These are phyloP conservation scores for Spathaspora hagerdaliae DNA, from an alignment of 805 yeast species.

Conservation along the genomic window DNA sequence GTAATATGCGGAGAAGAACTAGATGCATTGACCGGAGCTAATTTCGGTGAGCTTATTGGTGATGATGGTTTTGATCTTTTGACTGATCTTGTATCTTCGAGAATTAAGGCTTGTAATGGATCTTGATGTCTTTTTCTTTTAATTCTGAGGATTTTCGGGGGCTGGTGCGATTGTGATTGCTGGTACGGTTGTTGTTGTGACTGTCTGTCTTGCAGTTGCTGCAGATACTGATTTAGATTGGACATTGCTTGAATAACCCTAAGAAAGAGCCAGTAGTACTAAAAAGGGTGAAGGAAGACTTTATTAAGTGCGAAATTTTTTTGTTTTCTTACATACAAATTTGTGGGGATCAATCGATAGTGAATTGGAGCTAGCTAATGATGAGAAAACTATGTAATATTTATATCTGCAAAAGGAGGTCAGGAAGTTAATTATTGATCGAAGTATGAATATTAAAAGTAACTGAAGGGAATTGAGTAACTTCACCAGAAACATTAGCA, in stretches of 20 bases:
- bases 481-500: constrained; percentile 62
- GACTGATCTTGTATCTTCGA: constrained; percentile 35
- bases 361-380: too few relatives aligned
- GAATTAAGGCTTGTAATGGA: constrained; percentile 75
- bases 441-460: constrained; percentile 66
- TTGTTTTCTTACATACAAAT: too few relatives aligned
- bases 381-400: too few relatives aligned
- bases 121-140: constrained; percentile 86
- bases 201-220: too few relatives aligned
- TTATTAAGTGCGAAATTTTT: too few relatives aligned
- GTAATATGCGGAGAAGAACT: constrained; percentile 32
- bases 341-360: too few relatives aligned
- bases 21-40: constrained; percentile 15
- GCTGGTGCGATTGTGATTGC: constrained; percentile 8
- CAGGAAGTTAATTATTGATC: constrained; percentile 24
- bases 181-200: too few relatives aligned
- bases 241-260: too few relatives aligned
- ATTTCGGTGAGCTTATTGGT: constrained; percentile 24
- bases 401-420: too few relatives aligned
- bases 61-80: constrained; percentile 42
- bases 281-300: too few relatives aligned
- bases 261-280: too few relatives aligned
- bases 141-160: constrained; percentile 72
- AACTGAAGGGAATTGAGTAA: constrained; percentile 60
- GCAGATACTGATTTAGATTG: too few relatives aligned